phyloP scores from a whole-genome alignment of 441 rosid genomes.

The Euphorbia corollata region DNA sequence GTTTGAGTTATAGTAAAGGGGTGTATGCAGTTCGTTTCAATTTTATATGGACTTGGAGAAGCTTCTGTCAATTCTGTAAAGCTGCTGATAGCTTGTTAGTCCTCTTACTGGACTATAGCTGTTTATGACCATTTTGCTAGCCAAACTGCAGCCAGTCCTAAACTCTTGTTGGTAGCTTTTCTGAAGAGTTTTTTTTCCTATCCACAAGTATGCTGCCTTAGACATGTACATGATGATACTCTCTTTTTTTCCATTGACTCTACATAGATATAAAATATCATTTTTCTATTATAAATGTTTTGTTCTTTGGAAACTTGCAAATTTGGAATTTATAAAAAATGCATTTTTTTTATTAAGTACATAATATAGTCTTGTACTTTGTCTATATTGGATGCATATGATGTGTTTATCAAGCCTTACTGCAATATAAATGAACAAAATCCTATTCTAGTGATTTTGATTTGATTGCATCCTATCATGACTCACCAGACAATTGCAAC shows the following conservation, averaged over 20 bases:
- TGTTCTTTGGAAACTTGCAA: neutral
- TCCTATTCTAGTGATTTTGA: neutral
- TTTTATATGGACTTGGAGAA: neutral
- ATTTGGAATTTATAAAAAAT: neutral
- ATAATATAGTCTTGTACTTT: neutral
- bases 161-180: neutral
- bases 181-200: neutral
- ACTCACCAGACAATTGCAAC: neutral
- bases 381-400: neutral
- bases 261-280: neutral
- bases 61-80: neutral
- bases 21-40: neutral
- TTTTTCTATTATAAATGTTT: neutral
- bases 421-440: neutral
- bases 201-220: neutral
- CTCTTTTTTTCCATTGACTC: neutral
- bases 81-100: neutral
- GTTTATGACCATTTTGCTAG: neutral
- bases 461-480: neutral
- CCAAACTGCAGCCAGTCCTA: neutral
- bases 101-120: neutral
- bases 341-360: neutral
- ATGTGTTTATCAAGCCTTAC: neutral
- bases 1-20: neutral
- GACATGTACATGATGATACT: neutral